These are phyloP conservation scores for Acidiella bohemica DNA, from an alignment of 495 filamentous ascomycete species.

Conservation along the genomic window DNA sequence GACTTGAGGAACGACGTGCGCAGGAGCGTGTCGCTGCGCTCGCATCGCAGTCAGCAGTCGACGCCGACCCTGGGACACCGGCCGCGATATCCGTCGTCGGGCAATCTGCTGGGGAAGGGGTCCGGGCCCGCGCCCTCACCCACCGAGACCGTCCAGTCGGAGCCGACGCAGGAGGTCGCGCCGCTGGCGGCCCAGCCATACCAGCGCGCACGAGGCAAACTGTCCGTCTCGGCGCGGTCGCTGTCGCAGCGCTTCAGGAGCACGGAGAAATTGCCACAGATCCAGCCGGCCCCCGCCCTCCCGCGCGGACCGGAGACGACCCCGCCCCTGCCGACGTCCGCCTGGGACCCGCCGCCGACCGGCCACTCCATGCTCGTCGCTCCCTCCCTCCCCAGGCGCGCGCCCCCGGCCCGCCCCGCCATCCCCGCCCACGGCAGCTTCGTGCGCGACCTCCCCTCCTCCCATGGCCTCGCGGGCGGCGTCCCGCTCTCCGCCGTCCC, in stretches of 20 bases:
- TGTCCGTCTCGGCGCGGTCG: slow-evolving; percentile 11
- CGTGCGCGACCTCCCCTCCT: slow-evolving; percentile 1
- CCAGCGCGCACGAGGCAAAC: slow-evolving; percentile 7
- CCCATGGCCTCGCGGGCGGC: slow-evolving; percentile 3
- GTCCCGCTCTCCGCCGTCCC: slow-evolving; percentile 1
- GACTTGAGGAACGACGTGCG: slow-evolving; percentile 18
- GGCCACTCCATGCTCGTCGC: slow-evolving; percentile 12
- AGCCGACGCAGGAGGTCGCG: not conserved
- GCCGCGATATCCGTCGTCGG: slow-evolving; percentile 12
- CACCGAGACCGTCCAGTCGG: slow-evolving; percentile 4
- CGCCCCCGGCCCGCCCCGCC: slow-evolving; percentile 4
- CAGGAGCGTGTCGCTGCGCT: slow-evolving; percentile 18
- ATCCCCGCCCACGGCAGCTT: slow-evolving; percentile 10
- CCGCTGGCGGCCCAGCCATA: slow-evolving; percentile 1
- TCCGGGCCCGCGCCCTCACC: slow-evolving; percentile 10
- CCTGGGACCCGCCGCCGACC: not conserved
- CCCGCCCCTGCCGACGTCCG: not conserved
- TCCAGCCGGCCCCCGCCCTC: not conserved
- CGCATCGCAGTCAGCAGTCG: slow-evolving; percentile 14
- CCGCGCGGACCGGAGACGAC: not conserved
- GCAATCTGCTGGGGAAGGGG: slow-evolving; percentile 10
- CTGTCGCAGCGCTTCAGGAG: slow-evolving; percentile 15
- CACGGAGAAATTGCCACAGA: slow-evolving; percentile 2
- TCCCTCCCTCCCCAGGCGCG: slow-evolving; percentile 7
- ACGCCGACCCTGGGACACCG: slow-evolving; percentile 5